A percentile compares a stretch with the other conserved stretches of the same genome.
These are phyloP conservation scores for Rhizopogon rudus DNA, from an alignment of 768 basidiomycete species.

Conservation along the genomic window DNA sequence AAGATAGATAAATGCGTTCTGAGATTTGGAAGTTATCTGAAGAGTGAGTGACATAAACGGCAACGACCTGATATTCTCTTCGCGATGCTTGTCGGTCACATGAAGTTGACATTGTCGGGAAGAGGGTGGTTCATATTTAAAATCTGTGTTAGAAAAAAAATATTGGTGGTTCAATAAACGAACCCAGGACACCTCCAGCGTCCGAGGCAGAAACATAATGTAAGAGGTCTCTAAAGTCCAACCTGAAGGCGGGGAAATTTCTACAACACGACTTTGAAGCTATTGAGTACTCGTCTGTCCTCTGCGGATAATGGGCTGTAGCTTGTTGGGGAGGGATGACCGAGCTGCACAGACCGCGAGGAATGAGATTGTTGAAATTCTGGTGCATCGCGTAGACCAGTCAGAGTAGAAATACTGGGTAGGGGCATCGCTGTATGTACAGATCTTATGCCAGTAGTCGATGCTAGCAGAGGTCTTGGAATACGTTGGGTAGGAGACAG, in stretches of 20 bases:
- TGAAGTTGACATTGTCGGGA: neutral
- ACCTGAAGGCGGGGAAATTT: neutral
- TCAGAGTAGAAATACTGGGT: slow-evolving; percentile 19
- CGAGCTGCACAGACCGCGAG: slow-evolving; percentile 14
- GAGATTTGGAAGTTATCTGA: neutral
- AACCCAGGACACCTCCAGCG: neutral
- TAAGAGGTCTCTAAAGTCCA: neutral
- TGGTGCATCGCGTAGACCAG: slow-evolving; percentile 2
- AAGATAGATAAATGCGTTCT: neutral
- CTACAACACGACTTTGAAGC: slow-evolving; percentile 50
- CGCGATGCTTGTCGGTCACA: neutral
- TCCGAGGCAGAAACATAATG: neutral
- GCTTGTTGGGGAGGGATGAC: slow-evolving; percentile 20
- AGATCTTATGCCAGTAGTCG: slow-evolving; percentile 2
- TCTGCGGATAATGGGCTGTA: slow-evolving; percentile 45
- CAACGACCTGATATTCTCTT: neutral
- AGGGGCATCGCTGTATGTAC: slow-evolving; percentile 10
- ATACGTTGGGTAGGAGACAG: slow-evolving; percentile 10
- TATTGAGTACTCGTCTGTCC: slow-evolving; percentile 53
- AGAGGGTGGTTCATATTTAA: neutral
- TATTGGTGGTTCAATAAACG: neutral
- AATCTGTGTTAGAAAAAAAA: neutral
- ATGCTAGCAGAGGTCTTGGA: slow-evolving; percentile 3
- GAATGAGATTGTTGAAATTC: slow-evolving; percentile 2
- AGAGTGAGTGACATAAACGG: neutral